Conservation (phyloP, 1,139 yeast species). For the Pichia sp. region DNA sequence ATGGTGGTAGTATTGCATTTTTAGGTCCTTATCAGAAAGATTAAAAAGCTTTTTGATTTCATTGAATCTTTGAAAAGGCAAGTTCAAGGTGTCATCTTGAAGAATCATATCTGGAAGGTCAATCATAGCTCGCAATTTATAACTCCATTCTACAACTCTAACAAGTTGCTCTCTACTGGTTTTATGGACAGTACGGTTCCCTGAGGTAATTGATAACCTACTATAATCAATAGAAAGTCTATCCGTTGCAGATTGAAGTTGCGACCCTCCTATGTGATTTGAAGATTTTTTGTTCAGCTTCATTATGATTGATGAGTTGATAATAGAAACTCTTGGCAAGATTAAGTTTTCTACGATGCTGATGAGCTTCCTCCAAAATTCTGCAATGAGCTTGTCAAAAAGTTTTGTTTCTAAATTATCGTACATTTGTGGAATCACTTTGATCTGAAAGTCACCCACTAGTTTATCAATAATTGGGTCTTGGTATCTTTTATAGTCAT, state of each 20-base stretch:
- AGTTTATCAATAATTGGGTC: slow-evolving; percentile 21
- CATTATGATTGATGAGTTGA: slow-evolving; percentile 19
- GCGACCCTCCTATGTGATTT: background rate
- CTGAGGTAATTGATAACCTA: background rate
- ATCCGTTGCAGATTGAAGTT: background rate
- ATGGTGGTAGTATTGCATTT: slow-evolving; percentile 15
- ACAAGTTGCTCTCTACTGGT: slow-evolving; percentile 22
- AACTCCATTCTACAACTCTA: slow-evolving; percentile 27
- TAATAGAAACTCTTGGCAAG: slow-evolving; percentile 24
- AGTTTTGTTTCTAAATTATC: slow-evolving; percentile 25
- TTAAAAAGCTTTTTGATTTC: slow-evolving; percentile 17
- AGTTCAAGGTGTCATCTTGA: slow-evolving; percentile 16
- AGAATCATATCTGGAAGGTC: slow-evolving; percentile 21
- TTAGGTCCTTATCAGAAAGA: slow-evolving; percentile 12
- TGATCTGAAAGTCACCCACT: slow-evolving; percentile 20
- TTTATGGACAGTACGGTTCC: slow-evolving; percentile 6
- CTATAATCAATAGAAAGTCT: slow-evolving; percentile 6
- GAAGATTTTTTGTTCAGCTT: slow-evolving; percentile 20
- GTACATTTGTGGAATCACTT: slow-evolving; percentile 21
- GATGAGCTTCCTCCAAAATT: slow-evolving; percentile 23
- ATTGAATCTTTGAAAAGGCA: slow-evolving; percentile 20
- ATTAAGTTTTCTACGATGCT: slow-evolving; percentile 24
- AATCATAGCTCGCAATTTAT: slow-evolving; percentile 23
- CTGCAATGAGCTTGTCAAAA: slow-evolving; percentile 23
- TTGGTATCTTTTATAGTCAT: slow-evolving; percentile 17